Percentiles rank a stretch among this genome's conserved stretches.
Conservation (phyloP, 2,329 filamentous ascomycete genomes). For the Aureobasidium sp. region DNA sequence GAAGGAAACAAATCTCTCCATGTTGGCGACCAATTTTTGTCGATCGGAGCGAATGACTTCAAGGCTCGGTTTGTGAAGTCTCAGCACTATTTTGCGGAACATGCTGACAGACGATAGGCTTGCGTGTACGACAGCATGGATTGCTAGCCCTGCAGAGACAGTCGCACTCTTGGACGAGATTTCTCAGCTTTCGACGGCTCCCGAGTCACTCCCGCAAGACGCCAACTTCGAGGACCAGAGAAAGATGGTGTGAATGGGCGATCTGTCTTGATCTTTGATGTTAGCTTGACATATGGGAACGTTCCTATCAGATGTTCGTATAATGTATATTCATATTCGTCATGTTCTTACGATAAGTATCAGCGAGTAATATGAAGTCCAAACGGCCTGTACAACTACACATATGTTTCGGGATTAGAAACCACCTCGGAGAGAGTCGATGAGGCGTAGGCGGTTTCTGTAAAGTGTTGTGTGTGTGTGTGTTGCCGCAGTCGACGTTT, state of each 20-base stretch:
- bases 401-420: background rate
- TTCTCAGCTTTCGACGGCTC: slow-evolving; percentile 27
- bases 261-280: background rate
- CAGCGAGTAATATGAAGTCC: background rate
- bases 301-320: background rate
- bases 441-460: too few species aligned
- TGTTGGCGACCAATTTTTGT: slow-evolving; percentile 92
- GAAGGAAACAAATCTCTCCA: slow-evolving; percentile 76
- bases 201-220: background rate
- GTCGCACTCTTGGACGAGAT: slow-evolving; percentile 84
- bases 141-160: slow-evolving; percentile 86
- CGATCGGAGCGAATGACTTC: slow-evolving; percentile 93
- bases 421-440: background rate
- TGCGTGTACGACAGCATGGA: slow-evolving; percentile 94
- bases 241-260: background rate
- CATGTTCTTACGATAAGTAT: background rate
- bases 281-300: background rate
- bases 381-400: background rate
- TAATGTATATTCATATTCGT: background rate
- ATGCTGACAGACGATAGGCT: slow-evolving; percentile 42
- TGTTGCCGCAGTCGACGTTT: background rate
- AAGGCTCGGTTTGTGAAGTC: slow-evolving; percentile 46
- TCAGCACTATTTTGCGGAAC: background rate
- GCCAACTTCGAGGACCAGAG: background rate
- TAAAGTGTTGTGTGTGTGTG: background rate